Conservation (phyloP, 352 stramenopile genomes). For the Phytophthora syringae region DNA sequence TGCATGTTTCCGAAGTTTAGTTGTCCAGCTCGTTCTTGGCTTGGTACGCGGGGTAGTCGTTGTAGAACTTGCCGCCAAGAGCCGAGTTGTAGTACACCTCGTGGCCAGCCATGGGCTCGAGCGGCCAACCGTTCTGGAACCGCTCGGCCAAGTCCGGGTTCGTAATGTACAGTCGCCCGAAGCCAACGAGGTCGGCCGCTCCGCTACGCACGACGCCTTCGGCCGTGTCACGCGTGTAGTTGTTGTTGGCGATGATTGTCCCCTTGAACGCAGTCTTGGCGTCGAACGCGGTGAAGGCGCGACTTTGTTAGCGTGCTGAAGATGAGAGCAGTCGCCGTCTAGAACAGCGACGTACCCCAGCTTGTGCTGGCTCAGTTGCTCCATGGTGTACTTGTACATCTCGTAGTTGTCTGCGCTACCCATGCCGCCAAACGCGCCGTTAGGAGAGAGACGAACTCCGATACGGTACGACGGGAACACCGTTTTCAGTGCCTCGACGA, state of each 20-base stretch:
- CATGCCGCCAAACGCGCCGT: slow-evolving; percentile 34
- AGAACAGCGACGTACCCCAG: slow-evolving; percentile 45
- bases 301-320: slow-evolving; percentile 30
- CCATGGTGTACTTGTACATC: slow-evolving; percentile 46
- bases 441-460: slow-evolving; percentile 40
- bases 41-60: slow-evolving; percentile 20
- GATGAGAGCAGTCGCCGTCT: slow-evolving; percentile 15
- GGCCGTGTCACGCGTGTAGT: slow-evolving; percentile 41
- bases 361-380: slow-evolving; percentile 34
- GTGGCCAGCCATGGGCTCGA: slow-evolving; percentile 11
- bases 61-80: slow-evolving; percentile 17
- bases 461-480: slow-evolving; percentile 32
- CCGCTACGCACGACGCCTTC: slow-evolving; percentile 42
- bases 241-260: slow-evolving; percentile 36
- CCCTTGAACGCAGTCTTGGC: slow-evolving; percentile 48
- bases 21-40: slow-evolving; percentile 5
- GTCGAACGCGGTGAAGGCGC: slow-evolving; percentile 29
- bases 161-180: slow-evolving; percentile 56
- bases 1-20: no score
- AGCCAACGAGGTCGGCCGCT: slow-evolving; percentile 47
- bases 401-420: slow-evolving; percentile 47
- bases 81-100: slow-evolving; percentile 18
- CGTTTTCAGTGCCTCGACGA: slow-evolving; percentile 60
- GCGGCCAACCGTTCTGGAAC: slow-evolving; percentile 24
- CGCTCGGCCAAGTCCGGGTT: slow-evolving; percentile 58